These are phyloP conservation scores for Crithidia sp. DNA, from an alignment of 208 protist genomes.

Conservation along the genomic window DNA sequence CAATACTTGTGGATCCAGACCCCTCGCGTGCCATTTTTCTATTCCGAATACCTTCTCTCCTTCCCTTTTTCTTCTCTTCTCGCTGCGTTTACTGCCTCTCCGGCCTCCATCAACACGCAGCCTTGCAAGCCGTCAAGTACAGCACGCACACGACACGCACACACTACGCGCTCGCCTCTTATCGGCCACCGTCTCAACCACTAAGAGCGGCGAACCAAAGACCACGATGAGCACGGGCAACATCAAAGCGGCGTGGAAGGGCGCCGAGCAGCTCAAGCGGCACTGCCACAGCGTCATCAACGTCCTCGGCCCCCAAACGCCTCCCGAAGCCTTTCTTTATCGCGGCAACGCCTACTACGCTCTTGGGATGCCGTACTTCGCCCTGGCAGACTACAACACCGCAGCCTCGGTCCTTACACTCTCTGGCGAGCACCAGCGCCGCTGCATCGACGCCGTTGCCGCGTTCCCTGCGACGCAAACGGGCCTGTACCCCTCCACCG, in stretches of 20 bases:
- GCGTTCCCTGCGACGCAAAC: constrained; percentile 69
- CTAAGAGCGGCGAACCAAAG: background rate
- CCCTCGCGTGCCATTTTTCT: too few relatives aligned
- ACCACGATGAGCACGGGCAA: constrained; percentile 2
- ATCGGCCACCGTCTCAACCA: too few relatives aligned
- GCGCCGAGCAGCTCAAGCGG: constrained; percentile 63
- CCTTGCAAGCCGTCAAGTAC: too few relatives aligned
- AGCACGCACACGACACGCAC: too few relatives aligned
- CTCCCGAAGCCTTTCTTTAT: constrained; percentile 85
- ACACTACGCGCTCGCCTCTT: too few relatives aligned
- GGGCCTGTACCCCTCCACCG: constrained; percentile 55
- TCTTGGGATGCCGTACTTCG: constrained; percentile 83
- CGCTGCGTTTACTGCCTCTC: too few relatives aligned
- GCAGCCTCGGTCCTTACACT: constrained; percentile 64
- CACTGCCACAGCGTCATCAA: constrained; percentile 85
- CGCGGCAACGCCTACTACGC: constrained; percentile 89
- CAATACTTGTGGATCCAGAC: too few relatives aligned
- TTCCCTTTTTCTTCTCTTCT: too few relatives aligned
- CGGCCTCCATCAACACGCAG: too few relatives aligned
- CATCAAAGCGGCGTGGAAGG: constrained; percentile 33
- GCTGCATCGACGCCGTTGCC: constrained; percentile 51
- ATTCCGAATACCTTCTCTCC: too few relatives aligned
- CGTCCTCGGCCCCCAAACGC: constrained; percentile 69
- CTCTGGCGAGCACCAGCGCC: constrained; percentile 60
- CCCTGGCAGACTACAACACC: constrained; percentile 85